Conservation (phyloP, 179 eudicot species). For the Beta corolliflora region DNA sequence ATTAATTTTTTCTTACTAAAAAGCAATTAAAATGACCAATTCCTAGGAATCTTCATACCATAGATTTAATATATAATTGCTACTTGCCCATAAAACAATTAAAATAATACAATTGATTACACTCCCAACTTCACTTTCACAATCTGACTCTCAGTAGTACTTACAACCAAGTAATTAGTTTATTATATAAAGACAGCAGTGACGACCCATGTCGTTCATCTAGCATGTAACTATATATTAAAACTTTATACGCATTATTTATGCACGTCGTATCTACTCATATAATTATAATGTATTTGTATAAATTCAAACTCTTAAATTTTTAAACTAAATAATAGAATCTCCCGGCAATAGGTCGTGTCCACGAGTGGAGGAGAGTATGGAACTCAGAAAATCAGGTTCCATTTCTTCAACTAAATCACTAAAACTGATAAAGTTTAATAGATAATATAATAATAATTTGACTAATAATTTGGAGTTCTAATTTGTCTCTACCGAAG, state of each 20-base stretch:
- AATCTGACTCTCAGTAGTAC: conserved; percentile 6
- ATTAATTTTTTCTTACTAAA: background rate
- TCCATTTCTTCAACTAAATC: conserved; percentile 25
- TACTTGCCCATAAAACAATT: too few relatives aligned
- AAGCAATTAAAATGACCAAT: background rate
- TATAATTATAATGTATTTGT: background rate
- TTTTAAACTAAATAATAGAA: background rate
- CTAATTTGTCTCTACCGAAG: conserved; percentile 25
- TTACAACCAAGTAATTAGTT: background rate
- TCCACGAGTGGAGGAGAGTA: conserved; percentile 54
- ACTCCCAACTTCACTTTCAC: conserved; percentile 6
- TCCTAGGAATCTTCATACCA: background rate
- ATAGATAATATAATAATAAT: background rate
- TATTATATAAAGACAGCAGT: conserved; percentile 8
- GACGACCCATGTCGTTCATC: conserved; percentile 26
- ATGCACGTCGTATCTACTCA: conserved; percentile 21
- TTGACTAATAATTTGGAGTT: conserved; percentile 19
- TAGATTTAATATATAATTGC: too few relatives aligned
- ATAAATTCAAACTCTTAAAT: background rate
- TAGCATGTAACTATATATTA: background rate
- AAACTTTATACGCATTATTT: conserved; percentile 11
- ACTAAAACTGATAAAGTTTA: background rate
- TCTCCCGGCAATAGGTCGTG: conserved; percentile 53
- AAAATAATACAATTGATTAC: background rate
- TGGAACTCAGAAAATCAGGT: conserved; percentile 32